Evolutionary conservation across 225 moss, liverwort and hornwort genomes (phyloP), one percentile per base, ranked within the genome.

Genomic region (Straminergon stramineum): DNA sequence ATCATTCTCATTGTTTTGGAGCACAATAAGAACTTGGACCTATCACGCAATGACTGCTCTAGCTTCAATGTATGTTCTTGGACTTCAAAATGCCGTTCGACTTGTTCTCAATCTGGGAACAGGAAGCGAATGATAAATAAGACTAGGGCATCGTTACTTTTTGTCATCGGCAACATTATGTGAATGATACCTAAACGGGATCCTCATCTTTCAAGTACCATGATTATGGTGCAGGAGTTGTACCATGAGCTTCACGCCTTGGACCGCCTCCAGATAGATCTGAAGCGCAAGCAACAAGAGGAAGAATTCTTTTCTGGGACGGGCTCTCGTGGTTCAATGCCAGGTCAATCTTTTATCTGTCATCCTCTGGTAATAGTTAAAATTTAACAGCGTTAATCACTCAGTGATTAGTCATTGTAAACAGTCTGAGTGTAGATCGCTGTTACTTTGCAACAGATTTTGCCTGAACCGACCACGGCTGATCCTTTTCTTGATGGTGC

Each of bases 231-330:
- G 89, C 93, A 96, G 96, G 96, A 96, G 78, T 93, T 96, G 86
- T 95, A 95, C 87, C 96, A 95, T 86, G 94, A 94, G 75, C 92
- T 96, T 90, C 95, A 96, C 87, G 86, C 95, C 39, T 85, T 96
- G 86, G 96, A 96, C 89, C 92, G 96, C 88, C 94, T 94, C 89
- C 90, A 93, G 90, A 90, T 92, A 88, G 96, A 96, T 82, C 89
- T 96, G 88, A 95, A 93, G 77, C 94, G 96, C 88, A 96, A 95
- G 91, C 91, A 91, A 91, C 93, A 94, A 79, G 96, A 96, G 81
- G 96, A 96, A 81, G 96, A 94, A 71, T 84, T 92, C 61, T 93
- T 89, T 82, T 89, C 92, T 81, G 92, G 89, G 84, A 86, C 92
- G 64, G 85, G 62, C 82, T 88, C 89, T 87, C 95, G 94, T 88